phyloP scores from a whole-genome alignment of 441 rosid species.

The Gossypium lobatum region DNA sequence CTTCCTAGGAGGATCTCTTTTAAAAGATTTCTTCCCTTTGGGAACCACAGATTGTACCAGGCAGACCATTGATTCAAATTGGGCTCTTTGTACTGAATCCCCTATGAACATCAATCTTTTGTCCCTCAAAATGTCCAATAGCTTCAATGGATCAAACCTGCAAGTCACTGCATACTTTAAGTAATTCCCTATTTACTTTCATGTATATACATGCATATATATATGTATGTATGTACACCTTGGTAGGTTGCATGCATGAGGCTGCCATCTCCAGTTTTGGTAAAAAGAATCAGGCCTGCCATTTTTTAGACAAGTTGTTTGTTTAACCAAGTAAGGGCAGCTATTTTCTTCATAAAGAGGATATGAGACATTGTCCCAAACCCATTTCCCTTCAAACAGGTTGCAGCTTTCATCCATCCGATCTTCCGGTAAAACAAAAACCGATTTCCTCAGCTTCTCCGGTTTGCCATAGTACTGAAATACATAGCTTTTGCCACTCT shows the following conservation, averaged over 20 bases:
- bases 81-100: slow-evolving; percentile 85
- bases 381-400: slow-evolving; percentile 77
- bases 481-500: slow-evolving; percentile 36
- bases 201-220: too few species aligned
- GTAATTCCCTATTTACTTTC: not conserved
- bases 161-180: slow-evolving; percentile 14
- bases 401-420: slow-evolving; percentile 54
- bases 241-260: slow-evolving; percentile 60
- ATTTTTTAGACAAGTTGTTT: slow-evolving; percentile 69
- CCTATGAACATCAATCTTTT: slow-evolving; percentile 86
- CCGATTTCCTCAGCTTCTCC: slow-evolving; percentile 23
- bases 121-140: slow-evolving; percentile 59
- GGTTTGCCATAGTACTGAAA: slow-evolving; percentile 25
- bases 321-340: slow-evolving; percentile 87
- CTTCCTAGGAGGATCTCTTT: slow-evolving; percentile 80
- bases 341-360: slow-evolving; percentile 69
- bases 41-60: slow-evolving; percentile 78
- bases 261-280: slow-evolving; percentile 78
- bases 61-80: slow-evolving; percentile 83
- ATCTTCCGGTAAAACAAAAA: slow-evolving; percentile 51
- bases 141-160: slow-evolving; percentile 76
- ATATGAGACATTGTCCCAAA: slow-evolving; percentile 66
- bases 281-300: slow-evolving; percentile 81
- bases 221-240: slow-evolving; percentile 25
- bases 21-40: slow-evolving; percentile 52